phyloP scores from a whole-genome alignment of 805 yeast species.

The Candida ovalis region DNA sequence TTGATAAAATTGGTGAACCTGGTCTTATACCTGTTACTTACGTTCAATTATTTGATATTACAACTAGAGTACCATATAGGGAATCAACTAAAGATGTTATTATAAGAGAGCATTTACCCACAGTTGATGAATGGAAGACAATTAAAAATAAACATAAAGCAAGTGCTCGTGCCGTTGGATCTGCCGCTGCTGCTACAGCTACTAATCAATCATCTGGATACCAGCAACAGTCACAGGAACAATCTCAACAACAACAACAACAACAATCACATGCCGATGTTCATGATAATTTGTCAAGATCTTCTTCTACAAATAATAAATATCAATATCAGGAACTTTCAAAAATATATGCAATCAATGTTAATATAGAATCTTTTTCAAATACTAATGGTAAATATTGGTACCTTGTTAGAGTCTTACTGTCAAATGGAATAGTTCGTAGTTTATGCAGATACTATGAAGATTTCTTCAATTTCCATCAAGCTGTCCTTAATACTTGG shows the following conservation, averaged over 20 bases:
- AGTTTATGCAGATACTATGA: slow-evolving; percentile 86
- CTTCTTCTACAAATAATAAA: slow-evolving; percentile 12
- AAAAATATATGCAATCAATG: slow-evolving; percentile 43
- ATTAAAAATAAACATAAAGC: slow-evolving; percentile 91
- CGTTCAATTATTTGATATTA: slow-evolving; percentile 79
- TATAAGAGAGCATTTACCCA: slow-evolving; percentile 68
- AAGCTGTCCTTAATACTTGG: slow-evolving; percentile 72
- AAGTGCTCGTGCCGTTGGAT: slow-evolving; percentile 49
- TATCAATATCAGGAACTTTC: slow-evolving; percentile 8
- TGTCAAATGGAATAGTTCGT: slow-evolving; percentile 66
- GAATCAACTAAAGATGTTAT: slow-evolving; percentile 47
- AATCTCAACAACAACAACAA: slow-evolving; percentile 12
- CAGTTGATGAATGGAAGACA: slow-evolving; percentile 94
- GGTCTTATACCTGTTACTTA: slow-evolving; percentile 92
- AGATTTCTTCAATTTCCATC: slow-evolving; percentile 93
- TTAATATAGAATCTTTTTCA: slow-evolving; percentile 74
- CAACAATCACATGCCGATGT: slow-evolving; percentile 12
- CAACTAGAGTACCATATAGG: slow-evolving; percentile 57
- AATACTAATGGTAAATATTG: slow-evolving; percentile 85
- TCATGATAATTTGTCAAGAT: slow-evolving; percentile 9
- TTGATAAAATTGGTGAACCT: slow-evolving; percentile 93
- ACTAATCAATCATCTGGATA: too few species aligned
- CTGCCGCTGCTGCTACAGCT: slow-evolving; percentile 8
- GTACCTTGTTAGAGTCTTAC: slow-evolving; percentile 67
- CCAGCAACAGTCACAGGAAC: slow-evolving; percentile 13